These are phyloP conservation scores for Annulohypoxylon truncatum DNA, from an alignment of 2,329 filamentous ascomycete species.

Conservation along the genomic window DNA sequence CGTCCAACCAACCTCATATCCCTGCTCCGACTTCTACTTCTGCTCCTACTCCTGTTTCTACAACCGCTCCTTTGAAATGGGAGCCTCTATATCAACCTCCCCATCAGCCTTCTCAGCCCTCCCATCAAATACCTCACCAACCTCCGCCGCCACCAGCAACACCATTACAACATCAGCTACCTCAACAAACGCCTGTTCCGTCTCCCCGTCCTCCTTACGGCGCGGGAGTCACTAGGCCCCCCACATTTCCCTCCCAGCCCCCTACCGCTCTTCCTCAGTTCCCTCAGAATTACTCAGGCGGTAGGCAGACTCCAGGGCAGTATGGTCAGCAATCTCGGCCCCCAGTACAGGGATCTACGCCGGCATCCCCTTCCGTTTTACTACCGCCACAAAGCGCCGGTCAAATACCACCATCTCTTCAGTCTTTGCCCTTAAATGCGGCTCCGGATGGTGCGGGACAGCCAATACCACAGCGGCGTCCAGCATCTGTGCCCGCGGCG, in stretches of 20 bases:
- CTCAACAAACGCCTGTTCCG: slow-evolving; percentile 50
- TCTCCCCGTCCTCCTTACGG: slow-evolving; percentile 48
- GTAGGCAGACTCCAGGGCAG: slow-evolving; percentile 44
- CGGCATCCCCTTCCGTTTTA: slow-evolving; percentile 47
- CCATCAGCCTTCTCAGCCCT: slow-evolving; percentile 49
- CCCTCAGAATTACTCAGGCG: slow-evolving; percentile 41
- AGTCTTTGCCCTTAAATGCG: slow-evolving; percentile 47
- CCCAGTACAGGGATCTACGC: slow-evolving; percentile 48
- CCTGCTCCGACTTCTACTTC: slow-evolving; percentile 44
- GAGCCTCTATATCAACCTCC: slow-evolving; percentile 46
- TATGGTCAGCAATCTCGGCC: slow-evolving; percentile 50
- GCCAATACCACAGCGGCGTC: slow-evolving; percentile 39
- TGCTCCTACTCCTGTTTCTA: slow-evolving; percentile 4
- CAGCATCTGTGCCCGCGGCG: slow-evolving; percentile 27
- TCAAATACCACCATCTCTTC: slow-evolving; percentile 49
- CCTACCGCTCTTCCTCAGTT: slow-evolving; percentile 42
- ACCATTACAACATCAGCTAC: slow-evolving; percentile 43
- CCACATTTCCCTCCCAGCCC: slow-evolving; percentile 44
- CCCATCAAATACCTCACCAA: slow-evolving; percentile 31
- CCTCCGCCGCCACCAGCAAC: slow-evolving; percentile 29
- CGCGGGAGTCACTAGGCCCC: slow-evolving; percentile 45
- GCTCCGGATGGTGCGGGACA: slow-evolving; percentile 48
- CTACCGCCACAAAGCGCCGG: slow-evolving; percentile 49
- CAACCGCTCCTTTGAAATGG: background rate
- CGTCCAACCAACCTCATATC: slow-evolving; percentile 46